These are phyloP conservation scores for Hypoxylon lienhwacheense DNA, from an alignment of 495 filamentous ascomycete species.

Conservation along the genomic window DNA sequence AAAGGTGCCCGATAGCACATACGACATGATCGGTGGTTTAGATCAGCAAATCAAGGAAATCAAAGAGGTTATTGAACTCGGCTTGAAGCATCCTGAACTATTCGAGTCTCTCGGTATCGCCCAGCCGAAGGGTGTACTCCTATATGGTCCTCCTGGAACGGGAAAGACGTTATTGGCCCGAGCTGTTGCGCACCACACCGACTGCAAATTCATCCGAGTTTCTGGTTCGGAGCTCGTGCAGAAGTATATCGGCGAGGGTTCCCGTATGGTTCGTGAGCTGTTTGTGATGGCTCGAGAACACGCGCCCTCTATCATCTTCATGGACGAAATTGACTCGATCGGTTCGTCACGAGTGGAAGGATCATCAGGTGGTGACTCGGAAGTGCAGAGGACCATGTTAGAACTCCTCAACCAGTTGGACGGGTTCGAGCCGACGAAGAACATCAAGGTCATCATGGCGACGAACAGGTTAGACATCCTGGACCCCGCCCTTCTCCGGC, in stretches of 20 bases:
- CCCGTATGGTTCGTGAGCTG: conserved; percentile 96
- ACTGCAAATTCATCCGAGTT: conserved; percentile 98
- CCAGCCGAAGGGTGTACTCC: conserved; percentile 94
- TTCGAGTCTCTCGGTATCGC: conserved; percentile 99
- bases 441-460: conserved; percentile 99
- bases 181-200: conserved; percentile 96
- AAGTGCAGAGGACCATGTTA: conserved; percentile 99
- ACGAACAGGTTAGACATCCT: conserved; percentile 97
- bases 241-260: conserved; percentile 98
- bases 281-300: conserved; percentile 99
- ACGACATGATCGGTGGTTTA: conserved; percentile 99
- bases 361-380: conserved; percentile 92
- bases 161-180: conserved; percentile 95
- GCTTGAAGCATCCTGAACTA: conserved; percentile 95
- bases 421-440: conserved; percentile 99
- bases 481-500: conserved; percentile 89
- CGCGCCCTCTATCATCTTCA: conserved; percentile 99
- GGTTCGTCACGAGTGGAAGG: conserved; percentile 96
- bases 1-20: conserved; percentile 99
- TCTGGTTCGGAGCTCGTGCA: conserved; percentile 95
- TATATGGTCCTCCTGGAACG: conserved; percentile 96
- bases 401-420: conserved; percentile 98
- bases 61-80: conserved; percentile 99
- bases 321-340: conserved; percentile 99
- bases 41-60: conserved; percentile 99